Percentiles rank a stretch among this genome's conserved stretches.
Conservation (phyloP, 2,329 filamentous ascomycete species). For the Emergomyces orientalis region DNA sequence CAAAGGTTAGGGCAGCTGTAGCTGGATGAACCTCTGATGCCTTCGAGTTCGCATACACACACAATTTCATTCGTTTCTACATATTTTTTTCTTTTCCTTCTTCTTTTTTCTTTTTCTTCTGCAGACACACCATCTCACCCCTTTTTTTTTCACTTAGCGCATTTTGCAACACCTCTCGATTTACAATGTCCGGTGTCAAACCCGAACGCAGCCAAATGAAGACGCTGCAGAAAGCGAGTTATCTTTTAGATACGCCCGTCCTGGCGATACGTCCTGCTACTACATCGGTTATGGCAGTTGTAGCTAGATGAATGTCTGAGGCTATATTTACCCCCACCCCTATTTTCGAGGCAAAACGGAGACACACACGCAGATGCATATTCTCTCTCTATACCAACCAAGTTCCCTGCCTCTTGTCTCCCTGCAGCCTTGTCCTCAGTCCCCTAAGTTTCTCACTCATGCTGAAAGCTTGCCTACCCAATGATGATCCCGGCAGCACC, state of each 20-base stretch:
- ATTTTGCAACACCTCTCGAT: too few species aligned
- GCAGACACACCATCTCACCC: too few species aligned
- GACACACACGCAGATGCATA: neutral
- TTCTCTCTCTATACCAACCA: neutral
- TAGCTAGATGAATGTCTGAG: neutral
- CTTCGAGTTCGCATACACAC: neutral
- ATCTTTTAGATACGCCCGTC: neutral
- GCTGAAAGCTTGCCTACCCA: too few species aligned
- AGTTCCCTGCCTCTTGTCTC: too few species aligned
- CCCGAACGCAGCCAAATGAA: neutral
- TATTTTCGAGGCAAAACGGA: neutral
- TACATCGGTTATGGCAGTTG: neutral
- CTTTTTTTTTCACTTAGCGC: too few species aligned
- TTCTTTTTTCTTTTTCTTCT: too few species aligned
- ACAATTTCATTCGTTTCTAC: too few species aligned
- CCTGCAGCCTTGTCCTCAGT: neutral
- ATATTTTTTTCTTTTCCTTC: neutral
- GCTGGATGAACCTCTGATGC: neutral
- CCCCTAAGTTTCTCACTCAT: too few species aligned
- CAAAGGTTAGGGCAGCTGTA: slow-evolving; percentile 1
- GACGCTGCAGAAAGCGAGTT: neutral
- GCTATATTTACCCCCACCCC: neutral
- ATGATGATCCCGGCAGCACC: neutral
- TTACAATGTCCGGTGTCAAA: too few species aligned
- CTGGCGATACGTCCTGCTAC: neutral